These are phyloP conservation scores for Teunomyces barrocoloradensis DNA, from an alignment of 805 yeast genomes.

Conservation along the genomic window DNA sequence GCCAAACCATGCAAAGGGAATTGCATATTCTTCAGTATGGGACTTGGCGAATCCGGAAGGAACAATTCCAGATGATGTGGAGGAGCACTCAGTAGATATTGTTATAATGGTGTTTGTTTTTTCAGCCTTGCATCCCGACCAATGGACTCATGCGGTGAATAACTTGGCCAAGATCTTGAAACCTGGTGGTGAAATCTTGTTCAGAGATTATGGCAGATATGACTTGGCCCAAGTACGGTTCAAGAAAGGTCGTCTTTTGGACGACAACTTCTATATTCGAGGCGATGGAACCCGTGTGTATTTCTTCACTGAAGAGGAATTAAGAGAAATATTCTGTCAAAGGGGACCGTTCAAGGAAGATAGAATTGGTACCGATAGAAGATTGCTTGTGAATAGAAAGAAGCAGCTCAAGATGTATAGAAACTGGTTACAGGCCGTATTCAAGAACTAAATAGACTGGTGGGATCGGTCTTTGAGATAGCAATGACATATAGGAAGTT, in stretches of 20 bases:
- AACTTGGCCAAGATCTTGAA: constrained; percentile 73
- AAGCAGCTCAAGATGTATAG: constrained; percentile 93
- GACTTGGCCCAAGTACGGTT: constrained; percentile 94
- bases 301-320: constrained; percentile 93
- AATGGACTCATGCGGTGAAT: constrained; percentile 79
- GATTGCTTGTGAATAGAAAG: constrained; percentile 88
- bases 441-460: constrained; percentile 31
- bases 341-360: constrained; percentile 58
- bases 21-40: constrained; percentile 89
- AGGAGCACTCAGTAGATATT: constrained; percentile 79
- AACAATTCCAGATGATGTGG: constrained; percentile 77
- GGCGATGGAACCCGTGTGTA: constrained; percentile 98
- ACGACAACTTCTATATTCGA: constrained; percentile 91
- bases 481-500: constrained; percentile 29
- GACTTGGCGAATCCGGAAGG: constrained; percentile 81
- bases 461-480: not conserved
- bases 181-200: constrained; percentile 88
- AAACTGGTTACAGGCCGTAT: constrained; percentile 94
- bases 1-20: constrained; percentile 41
- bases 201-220: constrained; percentile 93
- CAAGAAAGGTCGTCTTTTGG: constrained; percentile 81
- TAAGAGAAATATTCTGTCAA: constrained; percentile 61
- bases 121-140: constrained; percentile 86
- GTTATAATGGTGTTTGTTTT: constrained; percentile 95
- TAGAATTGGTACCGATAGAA: constrained; percentile 83